These are phyloP conservation scores for Sanguinoderma infundibulare DNA, from an alignment of 1,284 basidiomycete species.

Conservation along the genomic window DNA sequence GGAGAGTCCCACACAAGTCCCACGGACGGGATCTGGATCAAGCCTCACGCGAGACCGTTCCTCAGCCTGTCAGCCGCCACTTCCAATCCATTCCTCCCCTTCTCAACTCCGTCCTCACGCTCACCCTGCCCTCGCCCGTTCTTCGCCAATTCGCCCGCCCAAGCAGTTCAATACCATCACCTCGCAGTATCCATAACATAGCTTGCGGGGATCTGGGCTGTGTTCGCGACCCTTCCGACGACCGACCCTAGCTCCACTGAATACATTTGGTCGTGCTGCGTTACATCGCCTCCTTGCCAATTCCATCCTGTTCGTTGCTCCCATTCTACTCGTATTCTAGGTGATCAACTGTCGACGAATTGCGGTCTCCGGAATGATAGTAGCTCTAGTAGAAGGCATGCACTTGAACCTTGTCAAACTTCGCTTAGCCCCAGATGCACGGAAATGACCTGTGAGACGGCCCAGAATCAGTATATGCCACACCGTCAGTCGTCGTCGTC, in stretches of 20 bases:
- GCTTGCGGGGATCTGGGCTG: not conserved
- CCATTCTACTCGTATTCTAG: not conserved
- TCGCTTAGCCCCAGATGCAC: not conserved
- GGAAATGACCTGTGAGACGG: not conserved
- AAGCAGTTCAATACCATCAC: not conserved
- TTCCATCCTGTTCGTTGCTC: slow-evolving; percentile 6
- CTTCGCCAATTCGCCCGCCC: not conserved
- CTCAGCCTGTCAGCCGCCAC: slow-evolving; percentile 23
- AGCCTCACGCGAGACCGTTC: slow-evolving; percentile 10
- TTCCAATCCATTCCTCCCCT: not conserved
- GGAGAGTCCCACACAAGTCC: no score
- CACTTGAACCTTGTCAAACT: not conserved
- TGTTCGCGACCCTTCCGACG: no score
- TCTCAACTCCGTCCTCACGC: not conserved
- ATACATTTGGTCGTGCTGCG: not conserved
- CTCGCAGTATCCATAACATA: not conserved
- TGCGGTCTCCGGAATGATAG: not conserved
- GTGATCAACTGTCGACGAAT: not conserved
- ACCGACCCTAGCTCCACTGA: no score
- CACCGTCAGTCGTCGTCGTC: slow-evolving; percentile 30
- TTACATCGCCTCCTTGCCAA: not conserved
- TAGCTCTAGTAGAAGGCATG: not conserved
- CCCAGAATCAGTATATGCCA: not conserved
- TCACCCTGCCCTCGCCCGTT: not conserved
- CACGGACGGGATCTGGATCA: no score